These are phyloP conservation scores for Eucalyptus pumila DNA, from an alignment of 345 rosid species.

Conservation along the genomic window DNA sequence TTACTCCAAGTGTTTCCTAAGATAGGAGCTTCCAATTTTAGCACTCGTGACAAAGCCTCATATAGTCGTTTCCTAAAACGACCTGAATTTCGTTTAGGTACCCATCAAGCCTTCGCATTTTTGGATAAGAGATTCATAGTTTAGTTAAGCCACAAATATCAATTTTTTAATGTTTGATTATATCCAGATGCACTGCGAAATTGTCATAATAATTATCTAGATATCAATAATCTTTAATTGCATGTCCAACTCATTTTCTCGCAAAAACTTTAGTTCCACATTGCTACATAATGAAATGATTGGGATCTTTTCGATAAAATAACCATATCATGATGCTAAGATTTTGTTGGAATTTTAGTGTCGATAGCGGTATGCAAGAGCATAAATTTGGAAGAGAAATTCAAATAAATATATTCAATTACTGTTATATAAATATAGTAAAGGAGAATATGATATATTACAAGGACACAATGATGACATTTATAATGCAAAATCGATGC, in stretches of 20 bases:
- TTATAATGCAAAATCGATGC: rapidly evolving
- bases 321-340: background rate
- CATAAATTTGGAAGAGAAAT: background rate
- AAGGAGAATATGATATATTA: background rate
- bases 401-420: background rate
- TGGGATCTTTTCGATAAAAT: background rate
- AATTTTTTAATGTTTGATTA: background rate
- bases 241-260: background rate
- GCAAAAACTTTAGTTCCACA: background rate
- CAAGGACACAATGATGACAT: rapidly evolving
- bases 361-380: background rate
- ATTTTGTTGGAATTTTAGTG: background rate
- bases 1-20: background rate
- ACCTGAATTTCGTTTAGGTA: background rate
- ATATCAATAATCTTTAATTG: background rate
- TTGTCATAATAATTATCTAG: background rate
- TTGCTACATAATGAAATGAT: background rate
- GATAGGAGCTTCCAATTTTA: background rate
- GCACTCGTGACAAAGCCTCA: background rate
- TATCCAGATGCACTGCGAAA: rapidly evolving
- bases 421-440: background rate
- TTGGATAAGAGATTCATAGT: background rate
- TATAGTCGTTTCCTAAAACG: background rate
- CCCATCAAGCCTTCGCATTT: background rate
- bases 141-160: background rate